phyloP scores from a whole-genome alignment of 176 grass and related monocot species.

The Leersia perrieri region DNA sequence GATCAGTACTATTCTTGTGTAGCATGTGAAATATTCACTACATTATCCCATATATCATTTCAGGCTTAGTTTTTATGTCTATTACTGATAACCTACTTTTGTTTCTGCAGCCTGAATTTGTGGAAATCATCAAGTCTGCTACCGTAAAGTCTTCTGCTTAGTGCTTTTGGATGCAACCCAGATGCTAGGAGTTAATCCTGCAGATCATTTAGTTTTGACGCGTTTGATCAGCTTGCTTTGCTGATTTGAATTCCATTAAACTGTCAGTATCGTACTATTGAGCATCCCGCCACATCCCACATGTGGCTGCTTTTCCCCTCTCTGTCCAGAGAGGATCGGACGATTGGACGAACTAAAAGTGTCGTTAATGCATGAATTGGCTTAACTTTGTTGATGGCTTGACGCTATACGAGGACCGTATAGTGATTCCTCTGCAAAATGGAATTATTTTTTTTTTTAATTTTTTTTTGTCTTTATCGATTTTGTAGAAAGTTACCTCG shows the following conservation, averaged over 20 bases:
- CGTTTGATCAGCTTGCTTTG: slow-evolving; percentile 13
- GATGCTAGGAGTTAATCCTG: neutral
- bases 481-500: too few species aligned
- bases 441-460: too few species aligned
- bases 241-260: neutral
- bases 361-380: neutral
- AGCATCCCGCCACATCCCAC: neutral
- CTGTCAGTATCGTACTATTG: neutral
- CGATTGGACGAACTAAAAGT: neutral
- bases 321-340: neutral
- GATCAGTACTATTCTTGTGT: neutral
- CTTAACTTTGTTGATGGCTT: neutral
- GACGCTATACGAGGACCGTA: too few species aligned
- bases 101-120: slow-evolving; percentile 69
- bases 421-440: too few species aligned
- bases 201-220: neutral
- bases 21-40: neutral
- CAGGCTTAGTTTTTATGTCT: neutral
- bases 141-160: slow-evolving; percentile 60
- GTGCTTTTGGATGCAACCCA: slow-evolving; percentile 3
- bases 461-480: too few species aligned
- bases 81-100: slow-evolving; percentile 19
- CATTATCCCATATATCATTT: neutral
- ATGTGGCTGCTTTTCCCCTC: neutral
- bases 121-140: slow-evolving; percentile 78